Evolutionary conservation across 805 yeast genomes (phyloP).

Genomic region (Helenozyma baotianmanensis): DNA sequence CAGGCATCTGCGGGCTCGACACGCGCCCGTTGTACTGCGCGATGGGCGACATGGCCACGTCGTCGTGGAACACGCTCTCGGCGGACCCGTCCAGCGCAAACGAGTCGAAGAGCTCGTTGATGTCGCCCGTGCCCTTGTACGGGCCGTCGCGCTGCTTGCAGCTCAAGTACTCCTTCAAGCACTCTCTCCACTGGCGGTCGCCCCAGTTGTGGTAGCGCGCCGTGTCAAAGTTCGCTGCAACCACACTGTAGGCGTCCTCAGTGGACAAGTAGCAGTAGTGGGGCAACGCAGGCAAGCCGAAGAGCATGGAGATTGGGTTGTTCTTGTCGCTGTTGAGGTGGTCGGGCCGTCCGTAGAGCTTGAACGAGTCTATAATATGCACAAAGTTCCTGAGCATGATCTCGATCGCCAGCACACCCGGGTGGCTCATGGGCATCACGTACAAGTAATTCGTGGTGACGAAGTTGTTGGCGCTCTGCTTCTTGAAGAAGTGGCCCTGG

Average conservation of each 20-base stretch:
- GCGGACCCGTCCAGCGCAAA: slow-evolving; percentile 13
- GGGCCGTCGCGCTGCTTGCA: slow-evolving; percentile 14
- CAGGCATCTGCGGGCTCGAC: slow-evolving; percentile 3
- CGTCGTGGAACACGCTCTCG: slow-evolving; percentile 3
- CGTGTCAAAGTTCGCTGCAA: slow-evolving; percentile 14
- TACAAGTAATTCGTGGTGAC: slow-evolving; percentile 45
- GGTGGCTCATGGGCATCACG: slow-evolving; percentile 68
- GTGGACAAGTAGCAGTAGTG: slow-evolving; percentile 51
- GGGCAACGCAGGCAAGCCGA: slow-evolving; percentile 74
- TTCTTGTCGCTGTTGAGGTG: slow-evolving; percentile 70
- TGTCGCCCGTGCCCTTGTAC: slow-evolving; percentile 35
- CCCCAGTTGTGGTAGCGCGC: slow-evolving; percentile 24
- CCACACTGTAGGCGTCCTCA: slow-evolving; percentile 21
- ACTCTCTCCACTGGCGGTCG: slow-evolving; percentile 24
- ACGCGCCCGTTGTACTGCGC: background rate
- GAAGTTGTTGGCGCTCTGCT: slow-evolving; percentile 24
- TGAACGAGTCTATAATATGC: slow-evolving; percentile 67
- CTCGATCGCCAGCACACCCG: slow-evolving; percentile 67
- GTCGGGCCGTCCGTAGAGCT: slow-evolving; percentile 70
- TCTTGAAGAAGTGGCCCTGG: slow-evolving; percentile 20
- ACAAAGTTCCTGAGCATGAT: slow-evolving; percentile 67
- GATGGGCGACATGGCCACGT: slow-evolving; percentile 4
- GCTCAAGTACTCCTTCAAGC: slow-evolving; percentile 18
- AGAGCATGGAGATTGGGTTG: slow-evolving; percentile 60
- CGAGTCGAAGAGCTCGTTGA: slow-evolving; percentile 26